phyloP scores from a whole-genome alignment of 768 basidiomycete genomes.

The Lentinula raphanica region DNA sequence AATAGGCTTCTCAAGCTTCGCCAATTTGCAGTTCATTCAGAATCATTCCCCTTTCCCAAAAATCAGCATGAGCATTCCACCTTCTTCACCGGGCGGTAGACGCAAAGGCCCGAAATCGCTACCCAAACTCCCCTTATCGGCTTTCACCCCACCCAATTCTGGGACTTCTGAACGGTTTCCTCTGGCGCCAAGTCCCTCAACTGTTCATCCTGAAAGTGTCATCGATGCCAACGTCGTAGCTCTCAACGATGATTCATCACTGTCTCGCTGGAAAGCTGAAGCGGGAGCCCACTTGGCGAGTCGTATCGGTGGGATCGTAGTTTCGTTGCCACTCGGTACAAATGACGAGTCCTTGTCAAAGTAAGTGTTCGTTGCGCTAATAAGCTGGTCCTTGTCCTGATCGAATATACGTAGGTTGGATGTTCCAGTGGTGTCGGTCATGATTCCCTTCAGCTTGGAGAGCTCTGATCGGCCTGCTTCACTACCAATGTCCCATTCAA shows the following conservation, averaged over 20 bases:
- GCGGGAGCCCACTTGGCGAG: slow-evolving; percentile 39
- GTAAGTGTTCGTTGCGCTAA: slow-evolving; percentile 24
- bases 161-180: slow-evolving; percentile 65
- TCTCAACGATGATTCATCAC: slow-evolving; percentile 31
- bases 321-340: slow-evolving; percentile 41
- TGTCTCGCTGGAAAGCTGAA: slow-evolving; percentile 49
- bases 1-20: background rate
- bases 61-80: slow-evolving; percentile 17
- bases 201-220: slow-evolving; percentile 56
- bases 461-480: slow-evolving; percentile 34
- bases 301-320: slow-evolving; percentile 51
- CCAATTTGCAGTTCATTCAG: background rate
- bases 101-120: slow-evolving; percentile 62
- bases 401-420: slow-evolving; percentile 8
- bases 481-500: slow-evolving; percentile 33
- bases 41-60: background rate
- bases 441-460: slow-evolving; percentile 58
- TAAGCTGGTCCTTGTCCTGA: background rate
- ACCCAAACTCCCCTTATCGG: slow-evolving; percentile 71
- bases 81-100: slow-evolving; percentile 36
- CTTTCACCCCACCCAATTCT: slow-evolving; percentile 63
- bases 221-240: slow-evolving; percentile 65
- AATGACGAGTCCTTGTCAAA: slow-evolving; percentile 40
- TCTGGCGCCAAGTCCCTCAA: slow-evolving; percentile 61
- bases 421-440: slow-evolving; percentile 47